Evolutionary conservation across 2,329 filamentous ascomycete species (phyloP), one percentile per base, ranked within the genome.

Genomic region (Escovopsis sp.): DNA sequence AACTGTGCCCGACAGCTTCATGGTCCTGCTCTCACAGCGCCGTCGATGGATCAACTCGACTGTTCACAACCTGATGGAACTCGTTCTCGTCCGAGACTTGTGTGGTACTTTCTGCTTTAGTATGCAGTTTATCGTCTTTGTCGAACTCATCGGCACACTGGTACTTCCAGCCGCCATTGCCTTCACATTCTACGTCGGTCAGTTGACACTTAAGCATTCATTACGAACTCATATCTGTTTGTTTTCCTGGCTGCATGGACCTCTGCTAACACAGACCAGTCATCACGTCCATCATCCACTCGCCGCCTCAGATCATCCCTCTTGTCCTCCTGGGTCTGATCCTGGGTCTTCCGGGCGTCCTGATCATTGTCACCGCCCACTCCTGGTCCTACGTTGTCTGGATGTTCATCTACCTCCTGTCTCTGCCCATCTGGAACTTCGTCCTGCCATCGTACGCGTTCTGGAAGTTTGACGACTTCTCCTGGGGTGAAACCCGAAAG

Each of bases 391-490:
- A 98, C 57, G 80, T 98, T 36, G 64, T 83, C 36, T 98, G 91
- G 91, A 96, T 98, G 91, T 59, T 91, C 36, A 91, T 96, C 62
- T 98, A 98, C 62, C 76, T 98, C 15, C 42, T 88, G 38, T 94
- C 91, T 1, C 77, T 98, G 2, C 93, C 93, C 1, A 75, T 98
- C 45, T 98, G 91, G 91, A 98, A 98, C 64, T 94, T 98, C 60
- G 72, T 98, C 33, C 77, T 98, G 8, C 91, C 91, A 0, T 77
- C 77, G 7, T 98, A 98, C 59, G 83, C 91, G 3, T 98, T 89
- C 70, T 98, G 91, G 91, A 96, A 98, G 67, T 98, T 98, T 60
- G 91, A 98, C 60, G 91, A 98, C 68, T 98, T 98, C 70, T 94
- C 85, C 44, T 98, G 91, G 91, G 91, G 91, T 56, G 93, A 98